Base-by-base conservation (phyloP, 2,329 filamentous ascomycete genomes). In the Colletotrichum navitas region DNA sequence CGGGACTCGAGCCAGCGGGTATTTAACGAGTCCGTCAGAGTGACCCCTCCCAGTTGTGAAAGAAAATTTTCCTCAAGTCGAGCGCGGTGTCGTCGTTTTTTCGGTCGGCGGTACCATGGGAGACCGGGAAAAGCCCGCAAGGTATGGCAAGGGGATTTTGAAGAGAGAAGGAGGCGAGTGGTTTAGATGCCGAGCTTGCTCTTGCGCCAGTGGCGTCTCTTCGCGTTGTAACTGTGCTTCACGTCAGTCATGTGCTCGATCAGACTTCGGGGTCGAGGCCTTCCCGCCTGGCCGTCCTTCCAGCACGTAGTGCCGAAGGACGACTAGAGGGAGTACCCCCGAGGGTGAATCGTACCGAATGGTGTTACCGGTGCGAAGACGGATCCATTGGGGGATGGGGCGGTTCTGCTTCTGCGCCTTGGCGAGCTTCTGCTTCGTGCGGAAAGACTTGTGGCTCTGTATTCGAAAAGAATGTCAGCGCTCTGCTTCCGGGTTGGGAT, bases 351-450 rank as follows among this genome's bases (percentile, higher is more conserved):
- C 92, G 88, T 94, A 99, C 96, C 95, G 93, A 89, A 99, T 98
- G 88, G 95, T 98, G 92, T 99, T 99, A 87, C 92, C 93, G 82
- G 96, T 98, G 86, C 95, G 93, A 83, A 99, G 92, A 85, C 96
- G 93, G 85, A 99, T 98, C 96, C 96, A 99, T 91, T 99, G 96
- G 78, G 96, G 96, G 85, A 99, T 98, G 81, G 96, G 96, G 85
- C 96, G 93, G 93, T 99, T 99, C 91, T 98, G 95, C 92, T 97
- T 98, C 91, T 98, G 95, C 85, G 96, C 96, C 91, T 95, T 98
- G 85, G 96, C 96, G 89, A 99, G 94, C 96, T 99, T 99, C 88
- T 97, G 93, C 95, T 99, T 99, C 88, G 95, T 98, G 86, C 95
- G 93, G 94, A 99, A 99, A 85, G 95, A 94, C 93, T 99, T 99